Base-by-base conservation (phyloP, 2,329 filamentous ascomycete genomes). In the Apiospora arundinis region DNA sequence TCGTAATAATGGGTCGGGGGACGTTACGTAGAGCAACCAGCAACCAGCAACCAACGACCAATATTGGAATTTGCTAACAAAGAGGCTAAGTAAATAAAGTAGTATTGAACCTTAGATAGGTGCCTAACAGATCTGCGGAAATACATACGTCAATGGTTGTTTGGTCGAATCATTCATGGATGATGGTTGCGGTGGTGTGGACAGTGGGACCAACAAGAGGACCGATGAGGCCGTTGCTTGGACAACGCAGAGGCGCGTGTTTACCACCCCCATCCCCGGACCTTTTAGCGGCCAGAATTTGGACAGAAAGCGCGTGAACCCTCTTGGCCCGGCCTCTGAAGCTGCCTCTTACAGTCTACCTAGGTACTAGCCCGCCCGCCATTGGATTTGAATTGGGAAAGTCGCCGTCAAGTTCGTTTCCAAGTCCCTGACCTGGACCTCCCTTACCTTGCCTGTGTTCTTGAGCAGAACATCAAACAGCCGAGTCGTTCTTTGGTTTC, bases 141-240 rank as follows among this genome's bases (percentile, higher is more conserved):
- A 37, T 37, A 32, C 52, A 60, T 60, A 60, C 52, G 52, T 60
- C 52, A 60, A 60, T 60, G 25, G 52, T 32, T 60, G 18, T 32
- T 37, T 28, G 12, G 52, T 60, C 52, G 52, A 60, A 60, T 60
- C 52, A 60, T 60, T 32, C 52, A 37, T 37, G 52, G 52, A 9
- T 11, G 52, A 37, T 37, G 52, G 52, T 8, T 18, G 52, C 18
- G 28, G 52, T 21, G 28, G 25, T 32, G 52, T 60, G n/a, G n/a
- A n/a, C n/a, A n/a, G n/a, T n/a, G 52, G 52, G 52, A n/a, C 16
- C 28, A 2, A 32, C 16, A 16, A 8, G 18, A 21, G 28, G 52
- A 9, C 16, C 16, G n/a, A 37, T 37, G 28, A 28, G 7, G 28
- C 28, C 28, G 52, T 21, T 49, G 48, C 48, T 23, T 2, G 48